phyloP scores from a whole-genome alignment of 805 yeast species.

The Cyberlindnera galapagoensis region DNA sequence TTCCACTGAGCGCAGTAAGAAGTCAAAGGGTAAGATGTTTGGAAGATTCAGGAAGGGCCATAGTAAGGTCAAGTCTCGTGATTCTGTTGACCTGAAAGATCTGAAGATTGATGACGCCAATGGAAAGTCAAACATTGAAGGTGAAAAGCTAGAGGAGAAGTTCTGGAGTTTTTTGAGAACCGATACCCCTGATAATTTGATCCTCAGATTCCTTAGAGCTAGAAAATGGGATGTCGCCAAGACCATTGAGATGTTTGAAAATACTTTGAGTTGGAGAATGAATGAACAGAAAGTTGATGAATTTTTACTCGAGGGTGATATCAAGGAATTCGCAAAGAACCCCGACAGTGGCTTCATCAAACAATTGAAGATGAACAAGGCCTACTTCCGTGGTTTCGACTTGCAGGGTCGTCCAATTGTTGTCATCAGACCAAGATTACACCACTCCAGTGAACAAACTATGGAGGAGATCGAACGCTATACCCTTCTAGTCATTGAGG shows the following conservation, averaged over 20 bases:
- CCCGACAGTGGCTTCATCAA: conserved; percentile 34
- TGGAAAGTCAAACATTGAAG: no score
- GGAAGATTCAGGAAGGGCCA: conserved; percentile 19
- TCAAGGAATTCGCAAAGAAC: conserved; percentile 41
- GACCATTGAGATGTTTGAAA: conserved; percentile 63
- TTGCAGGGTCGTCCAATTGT: conserved; percentile 72
- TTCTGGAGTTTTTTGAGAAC: conserved; percentile 60
- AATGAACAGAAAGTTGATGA: conserved; percentile 55
- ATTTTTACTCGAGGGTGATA: conserved; percentile 67
- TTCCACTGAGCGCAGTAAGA: conserved; percentile 6
- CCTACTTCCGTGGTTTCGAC: conserved; percentile 72
- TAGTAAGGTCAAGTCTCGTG: conserved; percentile 5
- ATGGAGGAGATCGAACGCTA: conserved; percentile 68
- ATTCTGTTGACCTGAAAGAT: conserved; percentile 31
- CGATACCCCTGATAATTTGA: conserved; percentile 75
- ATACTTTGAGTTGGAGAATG: conserved; percentile 70
- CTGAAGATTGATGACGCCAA: conserved; percentile 47
- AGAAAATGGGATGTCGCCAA: conserved; percentile 77
- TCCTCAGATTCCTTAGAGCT: conserved; percentile 76
- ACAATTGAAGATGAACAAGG: conserved; percentile 53
- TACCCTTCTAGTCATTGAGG: conserved; percentile 73
- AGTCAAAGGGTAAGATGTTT: conserved; percentile 23
- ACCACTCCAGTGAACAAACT: conserved; percentile 60
- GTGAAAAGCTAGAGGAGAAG: no score
- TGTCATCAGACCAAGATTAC: conserved; percentile 71